These are phyloP conservation scores for Cucurbita ficifolia DNA, from an alignment of 306 rosid genomes.

Conservation along the genomic window DNA sequence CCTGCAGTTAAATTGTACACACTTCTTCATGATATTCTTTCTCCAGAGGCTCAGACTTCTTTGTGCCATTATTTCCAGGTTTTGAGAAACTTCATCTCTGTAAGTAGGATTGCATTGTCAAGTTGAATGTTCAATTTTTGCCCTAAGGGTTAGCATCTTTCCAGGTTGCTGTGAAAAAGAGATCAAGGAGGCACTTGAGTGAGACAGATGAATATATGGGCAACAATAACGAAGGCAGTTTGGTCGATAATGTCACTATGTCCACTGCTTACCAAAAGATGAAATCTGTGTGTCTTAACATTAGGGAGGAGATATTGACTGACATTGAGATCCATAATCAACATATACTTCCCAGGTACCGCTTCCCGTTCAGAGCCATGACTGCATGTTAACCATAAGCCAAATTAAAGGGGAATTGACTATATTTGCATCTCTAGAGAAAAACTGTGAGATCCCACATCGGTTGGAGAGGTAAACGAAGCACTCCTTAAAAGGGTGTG, in stretches of 20 bases:
- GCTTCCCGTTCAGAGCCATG: not conserved
- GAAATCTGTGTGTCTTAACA: conserved; percentile 56
- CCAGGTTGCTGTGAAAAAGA: conserved; percentile 89
- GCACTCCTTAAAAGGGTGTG: too few species aligned
- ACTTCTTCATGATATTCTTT: conserved; percentile 81
- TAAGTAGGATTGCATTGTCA: conserved; percentile 9
- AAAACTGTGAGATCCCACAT: not conserved
- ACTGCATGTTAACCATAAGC: not conserved
- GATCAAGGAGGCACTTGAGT: conserved; percentile 66
- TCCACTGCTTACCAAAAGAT: conserved; percentile 78
- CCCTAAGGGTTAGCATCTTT: conserved; percentile 13
- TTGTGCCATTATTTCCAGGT: conserved; percentile 97
- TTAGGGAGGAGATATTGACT: conserved; percentile 58
- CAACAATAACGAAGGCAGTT: conserved; percentile 46
- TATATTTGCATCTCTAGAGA: not conserved
- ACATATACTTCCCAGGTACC: conserved; percentile 92
- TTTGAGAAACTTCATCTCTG: conserved; percentile 11
- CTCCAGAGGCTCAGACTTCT: conserved; percentile 89
- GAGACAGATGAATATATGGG: conserved; percentile 89
- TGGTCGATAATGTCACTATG: conserved; percentile 40
- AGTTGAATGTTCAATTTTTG: not conserved
- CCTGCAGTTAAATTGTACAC: conserved; percentile 87
- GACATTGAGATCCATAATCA: conserved; percentile 88
- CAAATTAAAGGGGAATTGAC: not conserved
- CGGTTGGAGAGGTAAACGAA: too few species aligned